These are phyloP conservation scores for Neckera pumila DNA, from an alignment of 225 moss, liverwort and hornwort species.

Conservation along the genomic window DNA sequence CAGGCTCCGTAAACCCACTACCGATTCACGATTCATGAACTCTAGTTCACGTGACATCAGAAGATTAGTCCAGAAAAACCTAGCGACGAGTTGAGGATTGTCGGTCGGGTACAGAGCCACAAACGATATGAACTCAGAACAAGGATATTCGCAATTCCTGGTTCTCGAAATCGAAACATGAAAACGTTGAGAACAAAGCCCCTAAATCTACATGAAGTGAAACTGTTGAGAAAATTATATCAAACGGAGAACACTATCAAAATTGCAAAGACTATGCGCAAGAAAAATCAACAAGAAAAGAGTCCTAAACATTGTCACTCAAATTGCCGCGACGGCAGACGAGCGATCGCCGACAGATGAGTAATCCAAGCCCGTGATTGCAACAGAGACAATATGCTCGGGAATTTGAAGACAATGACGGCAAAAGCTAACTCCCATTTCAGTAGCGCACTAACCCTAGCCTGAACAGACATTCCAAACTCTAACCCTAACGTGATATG, in stretches of 20 bases:
- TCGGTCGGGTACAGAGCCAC: background rate
- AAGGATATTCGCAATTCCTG: background rate
- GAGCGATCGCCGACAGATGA: background rate
- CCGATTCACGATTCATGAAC: background rate
- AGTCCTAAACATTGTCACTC: background rate
- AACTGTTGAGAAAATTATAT: background rate
- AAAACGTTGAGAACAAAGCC: background rate
- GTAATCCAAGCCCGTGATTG: background rate
- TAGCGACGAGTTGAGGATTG: background rate
- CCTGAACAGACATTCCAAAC: background rate
- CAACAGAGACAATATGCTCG: background rate
- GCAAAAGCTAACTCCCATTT: background rate
- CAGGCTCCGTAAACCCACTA: background rate
- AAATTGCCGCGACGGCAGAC: background rate
- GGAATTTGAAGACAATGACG: background rate
- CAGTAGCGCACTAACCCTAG: background rate
- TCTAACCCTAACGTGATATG: slow-evolving; percentile 5
- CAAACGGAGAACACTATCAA: background rate
- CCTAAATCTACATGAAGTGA: background rate
- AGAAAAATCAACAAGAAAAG: background rate
- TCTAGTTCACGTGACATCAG: background rate
- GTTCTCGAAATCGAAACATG: background rate
- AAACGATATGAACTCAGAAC: background rate
- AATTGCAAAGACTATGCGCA: background rate
- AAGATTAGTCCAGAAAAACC: background rate